Base-by-base conservation (phyloP, 192 early-diverging fungal genomes). In the Dispira simplex region DNA sequence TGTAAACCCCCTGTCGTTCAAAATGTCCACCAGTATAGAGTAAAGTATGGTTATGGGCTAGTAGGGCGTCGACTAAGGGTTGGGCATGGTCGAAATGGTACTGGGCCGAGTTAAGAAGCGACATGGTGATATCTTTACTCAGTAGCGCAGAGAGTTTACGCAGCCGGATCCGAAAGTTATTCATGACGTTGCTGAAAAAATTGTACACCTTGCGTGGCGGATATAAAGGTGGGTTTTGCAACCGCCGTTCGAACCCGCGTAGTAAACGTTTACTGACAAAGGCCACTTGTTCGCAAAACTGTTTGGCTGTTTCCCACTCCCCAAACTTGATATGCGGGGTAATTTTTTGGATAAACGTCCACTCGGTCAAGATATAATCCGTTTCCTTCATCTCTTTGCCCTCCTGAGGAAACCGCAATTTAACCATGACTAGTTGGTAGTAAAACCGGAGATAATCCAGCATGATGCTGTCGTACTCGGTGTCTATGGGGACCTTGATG, bases 351-450 rank as follows among this genome's bases (percentile, higher is more conserved):
- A 91, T 63, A 57, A 85, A 88, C n/a, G 85, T 77, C 89, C 90
- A 94, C 67, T 92, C 89, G 63, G 73, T 80, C 66, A 90, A 87
- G 65, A 94, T 72, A 14, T 88, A 70, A 67, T 90, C 92, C 63
- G 86, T 85, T 68, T 88, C 87, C 62, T 83, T 82, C 62, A 78
- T 77, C 46, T 81, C 69, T 46, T 72, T 77, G 4, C 70, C 70
- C 62, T 82, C 81, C 62, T 72, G 78, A 63, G 76, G 79, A 46
- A 76, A 66, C 46, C 79, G 77, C 45, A 86, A 73, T 65, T 88
- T 90, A 76, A 82, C 85, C 11, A 83, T 79, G 13, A 94, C 67
- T 44, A 94, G 71, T 27, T 79, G 78, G 57, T 90, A 91, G 65
- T 92, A 94, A 49, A 79, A 90, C 44, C 78, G 76, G 16, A 94